Evolutionary conservation across 148 eudicot genomes (phyloP), one percentile per base, ranked within the genome.

Genomic region (Cornus suecica): DNA sequence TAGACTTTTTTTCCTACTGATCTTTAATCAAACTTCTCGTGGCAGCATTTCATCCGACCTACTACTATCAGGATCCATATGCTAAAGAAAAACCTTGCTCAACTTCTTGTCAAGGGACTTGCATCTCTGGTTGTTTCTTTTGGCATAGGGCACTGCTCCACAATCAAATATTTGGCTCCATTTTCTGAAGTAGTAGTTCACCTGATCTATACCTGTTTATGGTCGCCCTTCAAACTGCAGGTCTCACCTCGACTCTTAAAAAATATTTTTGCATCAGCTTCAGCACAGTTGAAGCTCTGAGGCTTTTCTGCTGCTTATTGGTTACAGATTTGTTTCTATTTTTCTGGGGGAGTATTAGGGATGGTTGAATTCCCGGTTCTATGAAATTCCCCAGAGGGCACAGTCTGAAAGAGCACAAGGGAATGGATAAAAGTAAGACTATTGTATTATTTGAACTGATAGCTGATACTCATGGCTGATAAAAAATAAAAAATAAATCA

Each of bases 221-320:
- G 27, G n/a, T n/a, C n/a, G 22, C 56, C 22, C 58, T 32, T 61
- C 76, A 73, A 73, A 73, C 54, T 48, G 20, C 45, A 22, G n/a
- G n/a, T 5, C 73, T 70, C 61, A 34, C 11, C 29, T 34, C 65
- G 32, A n/a, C 31, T 60, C 68, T 27, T 34, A 73, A 5, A 26
- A 62, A 63, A 1, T 67, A 73, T 61, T 37, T 37, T 73, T 67
- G 24, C 54, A 61, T 32, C 62, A 73, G 7, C 7, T 62, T 63
- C 18, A 0, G 76, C 24, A 13, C 32, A 41, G 22, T 37, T 6
- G 22, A 41, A 69, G 58, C 75, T 61, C 58, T 63, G 68, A 1
- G 25, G 10, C 8, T 41, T 56, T 27, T 42, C 69, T 28, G 42
- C 22, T 8, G 11, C 56, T 32, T 56, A 73, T 45, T 37, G n/a